Percentiles rank a stretch among this genome's conserved stretches.
These are phyloP conservation scores for Leccinum uliginosum DNA, from an alignment of 768 basidiomycete genomes.

Conservation along the genomic window DNA sequence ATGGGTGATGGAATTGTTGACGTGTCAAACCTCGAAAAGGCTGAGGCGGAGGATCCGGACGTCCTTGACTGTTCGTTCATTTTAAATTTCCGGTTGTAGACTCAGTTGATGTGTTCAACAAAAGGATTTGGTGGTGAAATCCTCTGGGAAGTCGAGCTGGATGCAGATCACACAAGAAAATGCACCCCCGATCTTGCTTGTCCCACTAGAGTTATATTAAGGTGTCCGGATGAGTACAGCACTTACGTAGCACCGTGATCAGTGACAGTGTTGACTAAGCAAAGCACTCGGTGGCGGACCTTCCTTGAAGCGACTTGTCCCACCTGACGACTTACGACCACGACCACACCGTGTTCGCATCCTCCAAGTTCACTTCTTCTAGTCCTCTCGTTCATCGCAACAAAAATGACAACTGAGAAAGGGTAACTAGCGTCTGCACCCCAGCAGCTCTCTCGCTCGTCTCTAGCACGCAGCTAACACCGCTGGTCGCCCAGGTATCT, in stretches of 20 bases:
- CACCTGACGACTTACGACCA: conserved; percentile 17
- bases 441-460: not conserved
- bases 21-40: no score
- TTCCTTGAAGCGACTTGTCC: conserved; percentile 2
- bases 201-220: no score
- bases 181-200: no score
- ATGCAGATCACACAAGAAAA: no score
- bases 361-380: conserved; percentile 1
- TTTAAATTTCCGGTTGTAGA: no score
- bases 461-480: conserved; percentile 10
- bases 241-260: no score
- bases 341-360: conserved; percentile 10
- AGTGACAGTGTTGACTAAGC: conserved; percentile 22
- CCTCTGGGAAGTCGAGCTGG: no score
- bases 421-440: conserved; percentile 28
- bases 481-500: conserved; percentile 47
- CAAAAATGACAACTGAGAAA: conserved; percentile 40
- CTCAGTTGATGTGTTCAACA: no score
- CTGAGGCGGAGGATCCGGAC: no score
- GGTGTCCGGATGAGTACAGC: no score
- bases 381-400: conserved; percentile 5
- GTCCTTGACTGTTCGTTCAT: no score
- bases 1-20: not conserved
- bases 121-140: no score
- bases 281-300: conserved; percentile 11